phyloP scores from a whole-genome alignment of 805 yeast genomes.

The Candida nitratophila region DNA sequence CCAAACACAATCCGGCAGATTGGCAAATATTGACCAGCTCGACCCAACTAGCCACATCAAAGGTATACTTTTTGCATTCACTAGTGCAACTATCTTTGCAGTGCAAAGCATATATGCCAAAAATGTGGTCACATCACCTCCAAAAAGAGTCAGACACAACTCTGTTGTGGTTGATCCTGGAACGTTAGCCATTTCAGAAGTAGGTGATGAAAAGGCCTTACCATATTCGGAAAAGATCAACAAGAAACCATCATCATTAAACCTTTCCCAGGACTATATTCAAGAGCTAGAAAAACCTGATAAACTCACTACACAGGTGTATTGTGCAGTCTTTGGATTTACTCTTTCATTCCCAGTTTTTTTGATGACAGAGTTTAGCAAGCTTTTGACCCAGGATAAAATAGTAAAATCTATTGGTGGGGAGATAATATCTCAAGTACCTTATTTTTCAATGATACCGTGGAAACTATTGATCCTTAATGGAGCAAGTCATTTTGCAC shows the following conservation, averaged over 20 bases:
- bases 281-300: constrained; percentile 47
- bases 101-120: constrained; percentile 84
- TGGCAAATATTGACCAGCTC: background rate
- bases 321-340: constrained; percentile 71
- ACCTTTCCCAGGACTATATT: background rate
- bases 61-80: constrained; percentile 64
- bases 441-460: constrained; percentile 23
- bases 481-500: constrained; percentile 73
- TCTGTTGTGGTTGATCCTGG: background rate
- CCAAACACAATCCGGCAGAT: constrained; percentile 20
- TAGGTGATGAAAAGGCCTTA: background rate
- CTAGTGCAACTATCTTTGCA: constrained; percentile 71
- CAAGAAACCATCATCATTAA: constrained; percentile 4
- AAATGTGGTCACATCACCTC: constrained; percentile 54
- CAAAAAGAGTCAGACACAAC: background rate
- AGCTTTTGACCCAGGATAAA: constrained; percentile 8
- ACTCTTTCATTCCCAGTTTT: constrained; percentile 69
- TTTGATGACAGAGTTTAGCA: constrained; percentile 51
- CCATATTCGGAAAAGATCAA: background rate
- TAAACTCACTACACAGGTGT: constrained; percentile 71
- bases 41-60: constrained; percentile 26
- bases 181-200: constrained; percentile 1
- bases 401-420: background rate
- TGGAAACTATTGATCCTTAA: constrained; percentile 48
- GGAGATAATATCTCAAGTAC: background rate